These are phyloP conservation scores for Juglanconis sp. DNA, from an alignment of 2,329 filamentous ascomycete genomes.

Conservation along the genomic window DNA sequence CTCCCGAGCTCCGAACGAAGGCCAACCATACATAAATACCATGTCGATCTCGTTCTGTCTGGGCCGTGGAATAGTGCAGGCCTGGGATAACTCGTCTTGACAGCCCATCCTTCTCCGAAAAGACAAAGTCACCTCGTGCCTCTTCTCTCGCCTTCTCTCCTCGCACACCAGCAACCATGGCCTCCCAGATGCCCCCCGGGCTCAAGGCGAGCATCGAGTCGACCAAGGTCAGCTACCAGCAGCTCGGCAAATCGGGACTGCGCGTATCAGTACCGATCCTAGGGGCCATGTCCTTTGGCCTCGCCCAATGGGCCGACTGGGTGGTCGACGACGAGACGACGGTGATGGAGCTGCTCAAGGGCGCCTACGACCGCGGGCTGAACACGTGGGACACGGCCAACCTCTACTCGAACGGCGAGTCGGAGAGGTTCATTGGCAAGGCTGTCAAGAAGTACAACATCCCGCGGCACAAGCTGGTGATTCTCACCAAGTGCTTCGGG, in stretches of 20 bases:
- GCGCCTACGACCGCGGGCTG: slow-evolving; percentile 28
- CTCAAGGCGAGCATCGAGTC: slow-evolving; percentile 19
- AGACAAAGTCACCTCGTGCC: too few species aligned
- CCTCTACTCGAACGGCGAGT: slow-evolving; percentile 60
- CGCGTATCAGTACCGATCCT: slow-evolving; percentile 53
- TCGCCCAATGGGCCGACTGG: slow-evolving; percentile 49
- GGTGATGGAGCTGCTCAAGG: slow-evolving; percentile 42
- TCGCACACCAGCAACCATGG: not conserved
- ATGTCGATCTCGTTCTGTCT: too few species aligned
- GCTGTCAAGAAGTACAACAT: slow-evolving; percentile 63
- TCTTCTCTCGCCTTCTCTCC: not conserved
- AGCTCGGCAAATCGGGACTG: slow-evolving; percentile 52
- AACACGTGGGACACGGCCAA: slow-evolving; percentile 48
- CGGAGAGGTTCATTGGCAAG: slow-evolving; percentile 64
- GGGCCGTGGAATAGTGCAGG: too few species aligned
- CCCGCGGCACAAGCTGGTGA: slow-evolving; percentile 60
- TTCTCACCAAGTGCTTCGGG: slow-evolving; percentile 55
- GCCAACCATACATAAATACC: too few species aligned
- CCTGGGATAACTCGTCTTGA: too few species aligned
- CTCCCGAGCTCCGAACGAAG: too few species aligned
- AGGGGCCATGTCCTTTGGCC: slow-evolving; percentile 60
- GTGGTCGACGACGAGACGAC: slow-evolving; percentile 52
- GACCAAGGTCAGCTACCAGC: slow-evolving; percentile 30
- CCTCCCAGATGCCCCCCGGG: not conserved
- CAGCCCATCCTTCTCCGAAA: too few species aligned